Evolutionary conservation across 2,329 filamentous ascomycete genomes (phyloP).

Genomic region (Pestalotiopsis sp.): DNA sequence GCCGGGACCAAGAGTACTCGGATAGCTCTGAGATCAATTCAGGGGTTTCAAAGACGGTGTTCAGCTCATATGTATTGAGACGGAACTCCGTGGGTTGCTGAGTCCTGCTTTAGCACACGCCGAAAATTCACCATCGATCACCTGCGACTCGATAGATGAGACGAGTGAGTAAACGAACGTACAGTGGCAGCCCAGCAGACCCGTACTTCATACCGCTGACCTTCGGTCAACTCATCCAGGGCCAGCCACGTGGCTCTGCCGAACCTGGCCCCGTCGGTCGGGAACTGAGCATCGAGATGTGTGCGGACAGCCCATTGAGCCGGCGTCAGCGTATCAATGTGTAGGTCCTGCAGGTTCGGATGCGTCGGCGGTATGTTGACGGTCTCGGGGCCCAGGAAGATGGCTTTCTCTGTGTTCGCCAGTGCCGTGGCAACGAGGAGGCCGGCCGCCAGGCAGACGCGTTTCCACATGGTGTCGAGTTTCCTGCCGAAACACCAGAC

Average conservation of each 20-base stretch:
- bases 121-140: neutral
- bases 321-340: conserved; percentile 67
- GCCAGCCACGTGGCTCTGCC: conserved; percentile 78
- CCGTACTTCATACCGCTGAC: conserved; percentile 84
- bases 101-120: neutral
- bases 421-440: conserved; percentile 23
- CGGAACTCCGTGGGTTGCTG: conserved; percentile 86
- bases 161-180: conserved; percentile 41
- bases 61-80: conserved; percentile 65
- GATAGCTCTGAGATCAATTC: conserved; percentile 67
- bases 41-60: conserved; percentile 62
- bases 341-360: conserved; percentile 60
- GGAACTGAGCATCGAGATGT: conserved; percentile 68
- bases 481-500: neutral
- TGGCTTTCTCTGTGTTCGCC: conserved; percentile 88
- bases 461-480: neutral
- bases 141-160: conserved; percentile 1
- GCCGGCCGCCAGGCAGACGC: neutral
- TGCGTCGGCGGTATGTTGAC: conserved; percentile 56
- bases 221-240: conserved; percentile 68
- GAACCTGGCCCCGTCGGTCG: conserved; percentile 49
- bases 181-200: conserved; percentile 94
- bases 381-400: conserved; percentile 74
- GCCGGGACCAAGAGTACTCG: conserved; percentile 57
- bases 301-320: conserved; percentile 58